Conservation (phyloP, 768 basidiomycete species). For the Amyloporia xantha region DNA sequence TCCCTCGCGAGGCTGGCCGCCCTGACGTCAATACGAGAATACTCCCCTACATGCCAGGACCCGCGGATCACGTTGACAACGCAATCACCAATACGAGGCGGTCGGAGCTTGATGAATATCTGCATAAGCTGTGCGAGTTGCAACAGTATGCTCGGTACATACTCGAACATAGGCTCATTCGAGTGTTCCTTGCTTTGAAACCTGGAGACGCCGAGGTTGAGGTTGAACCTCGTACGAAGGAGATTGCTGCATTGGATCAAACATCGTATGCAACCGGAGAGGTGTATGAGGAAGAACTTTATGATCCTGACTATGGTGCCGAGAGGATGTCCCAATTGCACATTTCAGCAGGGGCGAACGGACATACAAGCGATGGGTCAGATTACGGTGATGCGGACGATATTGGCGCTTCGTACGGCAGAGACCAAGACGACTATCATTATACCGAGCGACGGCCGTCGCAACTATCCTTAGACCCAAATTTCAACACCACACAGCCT, state of each 20-base stretch:
- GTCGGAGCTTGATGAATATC: slow-evolving; percentile 83
- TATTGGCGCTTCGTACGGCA: slow-evolving; percentile 5
- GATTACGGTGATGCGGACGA: slow-evolving; percentile 34
- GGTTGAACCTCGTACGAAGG: slow-evolving; percentile 49
- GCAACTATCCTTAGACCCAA: background rate
- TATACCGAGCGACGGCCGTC: slow-evolving; percentile 2
- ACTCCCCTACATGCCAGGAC: slow-evolving; percentile 97
- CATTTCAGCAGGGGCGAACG: slow-evolving; percentile 37
- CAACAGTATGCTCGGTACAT: slow-evolving; percentile 71
- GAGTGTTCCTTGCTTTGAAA: slow-evolving; percentile 77
- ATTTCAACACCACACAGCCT: slow-evolving; percentile 4
- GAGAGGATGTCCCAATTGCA: slow-evolving; percentile 43
- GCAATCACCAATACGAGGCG: slow-evolving; percentile 73
- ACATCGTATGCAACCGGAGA: slow-evolving; percentile 2
- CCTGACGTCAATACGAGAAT: slow-evolving; percentile 60
- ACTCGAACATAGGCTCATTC: slow-evolving; percentile 71
- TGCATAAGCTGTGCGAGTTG: slow-evolving; percentile 72
- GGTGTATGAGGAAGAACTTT: slow-evolving; percentile 14
- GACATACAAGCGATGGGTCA: slow-evolving; percentile 55
- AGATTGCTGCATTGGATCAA: slow-evolving; percentile 47
- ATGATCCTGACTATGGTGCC: slow-evolving; percentile 31
- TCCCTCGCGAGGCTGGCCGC: slow-evolving; percentile 89
- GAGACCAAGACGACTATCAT: slow-evolving; percentile 14
- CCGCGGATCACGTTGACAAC: slow-evolving; percentile 77
- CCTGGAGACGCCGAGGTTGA: slow-evolving; percentile 80